Base-by-base conservation (phyloP, 78 protist genomes). In the Dictyostelium intermedium region DNA sequence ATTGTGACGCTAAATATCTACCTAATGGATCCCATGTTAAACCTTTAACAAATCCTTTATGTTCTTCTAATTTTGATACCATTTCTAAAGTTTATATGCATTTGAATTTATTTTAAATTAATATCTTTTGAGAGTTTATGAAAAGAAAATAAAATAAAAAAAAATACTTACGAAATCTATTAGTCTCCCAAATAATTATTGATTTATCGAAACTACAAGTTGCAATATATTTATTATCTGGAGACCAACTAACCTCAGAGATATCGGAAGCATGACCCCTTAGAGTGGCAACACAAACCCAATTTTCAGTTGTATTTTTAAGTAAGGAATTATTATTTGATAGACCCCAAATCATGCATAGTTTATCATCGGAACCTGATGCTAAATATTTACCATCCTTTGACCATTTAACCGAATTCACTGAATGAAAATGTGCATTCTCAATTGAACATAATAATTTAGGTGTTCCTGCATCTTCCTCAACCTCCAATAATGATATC, bases 21-120 rank as follows among this genome's bases (percentile, higher is more conserved):
- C 97, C 95, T 10, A 92, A 37, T 47, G 97, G 97, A 30, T 96
- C 97, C 97, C 97, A 96, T 18, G 87, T 16, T 30, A 96, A 77
- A 7, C 97, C 97, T 39, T 92, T 96, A 11, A 87, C 95, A 47
- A 77, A 32, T 14, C 91, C 83, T 35, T 35, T 43, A 74, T 95
- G 97, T 32, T 79, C 96, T 63, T 76, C 61, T 27, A 95, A 70
- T 69, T 53, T 77, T 9, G 61, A 56, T n/a, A 84, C 61, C 43
- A 70, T 34, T 27, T 16, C 34, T 72, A 34, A 1, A 27, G 18
- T 34, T n/a, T n/a, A n/a, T n/a, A n/a, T n/a, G n/a, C n/a, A n/a
- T n/a, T n/a, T n/a, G n/a, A n/a, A n/a, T n/a, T n/a, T n/a, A n/a
- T n/a, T n/a, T n/a, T n/a, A n/a, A n/a, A n/a, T n/a, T n/a, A n/a